A percentile compares a stretch with the other conserved stretches of the same genome.
Conservation (phyloP, 2,329 filamentous ascomycete genomes). For the Trichoderma hamatum region DNA sequence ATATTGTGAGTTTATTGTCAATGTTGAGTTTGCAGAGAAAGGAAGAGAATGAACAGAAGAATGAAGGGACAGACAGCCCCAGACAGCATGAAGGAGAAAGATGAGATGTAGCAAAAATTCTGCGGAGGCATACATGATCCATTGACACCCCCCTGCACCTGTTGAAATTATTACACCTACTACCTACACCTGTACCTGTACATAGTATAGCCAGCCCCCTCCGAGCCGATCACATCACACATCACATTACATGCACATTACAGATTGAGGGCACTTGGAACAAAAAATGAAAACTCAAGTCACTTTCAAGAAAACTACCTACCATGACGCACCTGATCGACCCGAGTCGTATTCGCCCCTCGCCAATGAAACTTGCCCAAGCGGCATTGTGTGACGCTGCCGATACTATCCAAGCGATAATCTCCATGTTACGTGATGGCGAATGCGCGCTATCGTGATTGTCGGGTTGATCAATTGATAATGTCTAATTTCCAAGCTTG, state of each 20-base stretch:
- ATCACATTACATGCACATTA: neutral
- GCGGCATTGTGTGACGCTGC: neutral
- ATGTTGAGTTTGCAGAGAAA: neutral
- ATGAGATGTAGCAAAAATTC: neutral
- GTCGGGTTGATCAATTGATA: neutral
- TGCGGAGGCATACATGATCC: neutral
- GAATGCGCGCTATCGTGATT: neutral
- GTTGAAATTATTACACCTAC: neutral
- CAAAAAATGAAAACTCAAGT: neutral
- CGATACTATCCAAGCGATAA: neutral
- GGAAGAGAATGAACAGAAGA: neutral
- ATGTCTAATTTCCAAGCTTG: too few species aligned
- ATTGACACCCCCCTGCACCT: neutral
- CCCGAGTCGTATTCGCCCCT: neutral
- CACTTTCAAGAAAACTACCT: neutral
- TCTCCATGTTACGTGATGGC: neutral
- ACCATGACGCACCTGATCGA: neutral
- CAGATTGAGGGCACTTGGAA: neutral
- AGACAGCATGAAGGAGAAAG: neutral
- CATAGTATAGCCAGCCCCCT: neutral
- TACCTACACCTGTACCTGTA: neutral
- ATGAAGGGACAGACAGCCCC: neutral
- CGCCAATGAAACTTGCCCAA: neutral
- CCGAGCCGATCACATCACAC: neutral
- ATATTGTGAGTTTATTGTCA: neutral